Percentiles rank a stretch among this genome's conserved stretches.
Conservation (phyloP, 352 stramenopile genomes). For the Phytopythium helicoides region DNA sequence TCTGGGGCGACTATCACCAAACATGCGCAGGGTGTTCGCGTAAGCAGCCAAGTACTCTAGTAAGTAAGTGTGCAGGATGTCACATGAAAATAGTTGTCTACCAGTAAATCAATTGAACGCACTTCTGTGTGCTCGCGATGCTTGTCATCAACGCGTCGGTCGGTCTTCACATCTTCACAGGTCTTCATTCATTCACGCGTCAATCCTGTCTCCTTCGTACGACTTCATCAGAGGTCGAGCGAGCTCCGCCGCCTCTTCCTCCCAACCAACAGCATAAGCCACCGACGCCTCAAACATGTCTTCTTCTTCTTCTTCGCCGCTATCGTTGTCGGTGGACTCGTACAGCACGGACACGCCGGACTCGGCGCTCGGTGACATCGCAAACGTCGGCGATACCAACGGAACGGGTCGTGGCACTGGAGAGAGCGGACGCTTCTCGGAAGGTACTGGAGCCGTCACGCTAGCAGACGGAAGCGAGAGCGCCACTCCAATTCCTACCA, state of each 20-base stretch:
- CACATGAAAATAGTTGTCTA: too few relatives aligned
- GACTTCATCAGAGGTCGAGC: slow-evolving; percentile 1
- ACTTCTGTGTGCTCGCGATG: too few relatives aligned
- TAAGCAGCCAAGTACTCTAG: too few relatives aligned
- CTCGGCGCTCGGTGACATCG: slow-evolving; percentile 3
- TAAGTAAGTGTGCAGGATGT: too few relatives aligned
- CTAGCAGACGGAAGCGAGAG: slow-evolving; percentile 26
- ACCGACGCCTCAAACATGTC: not conserved
- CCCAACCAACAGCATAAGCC: not conserved
- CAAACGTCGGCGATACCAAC: slow-evolving; percentile 2
- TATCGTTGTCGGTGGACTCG: slow-evolving; percentile 3
- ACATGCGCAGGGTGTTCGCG: too few relatives aligned
- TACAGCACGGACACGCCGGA: slow-evolving; percentile 2
- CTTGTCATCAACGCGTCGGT: too few relatives aligned
- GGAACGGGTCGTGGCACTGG: not conserved
- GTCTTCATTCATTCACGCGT: too few relatives aligned
- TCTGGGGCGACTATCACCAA: too few relatives aligned
- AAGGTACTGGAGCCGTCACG: not conserved
- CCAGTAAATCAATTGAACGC: too few relatives aligned
- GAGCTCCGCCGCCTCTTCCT: slow-evolving; percentile 2
- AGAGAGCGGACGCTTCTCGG: not conserved
- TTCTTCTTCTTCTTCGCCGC: not conserved
- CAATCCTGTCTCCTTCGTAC: too few relatives aligned
- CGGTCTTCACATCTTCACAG: too few relatives aligned
- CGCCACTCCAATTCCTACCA: slow-evolving; percentile 45